Percentiles rank a stretch among this genome's conserved stretches.
Evolutionary conservation across 805 yeast species (phyloP).

Genomic region (Phaffomyces thermotolerans): DNA sequence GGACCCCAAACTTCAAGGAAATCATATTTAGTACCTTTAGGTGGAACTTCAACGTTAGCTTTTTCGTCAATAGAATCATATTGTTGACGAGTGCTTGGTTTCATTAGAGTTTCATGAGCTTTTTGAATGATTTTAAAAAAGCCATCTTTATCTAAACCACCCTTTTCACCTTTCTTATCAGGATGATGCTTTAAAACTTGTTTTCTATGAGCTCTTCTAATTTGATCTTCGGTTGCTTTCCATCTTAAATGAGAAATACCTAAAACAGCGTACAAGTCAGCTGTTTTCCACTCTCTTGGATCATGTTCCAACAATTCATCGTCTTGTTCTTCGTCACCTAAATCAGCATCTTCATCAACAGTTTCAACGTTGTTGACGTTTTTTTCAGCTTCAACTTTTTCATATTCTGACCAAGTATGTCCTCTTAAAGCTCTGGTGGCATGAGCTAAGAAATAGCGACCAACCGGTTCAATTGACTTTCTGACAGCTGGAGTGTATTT

Average conservation of each 20-base stretch:
- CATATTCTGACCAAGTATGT: slow-evolving; percentile 98
- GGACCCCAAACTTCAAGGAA: slow-evolving; percentile 92
- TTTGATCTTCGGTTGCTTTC: slow-evolving; percentile 87
- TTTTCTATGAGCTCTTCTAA: slow-evolving; percentile 94
- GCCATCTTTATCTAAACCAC: slow-evolving; percentile 87
- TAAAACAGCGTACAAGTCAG: slow-evolving; percentile 92
- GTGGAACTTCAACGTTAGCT: slow-evolving; percentile 81
- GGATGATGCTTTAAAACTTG: slow-evolving; percentile 97
- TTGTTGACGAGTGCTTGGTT: slow-evolving; percentile 82
- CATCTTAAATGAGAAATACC: slow-evolving; percentile 88
- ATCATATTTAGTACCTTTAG: slow-evolving; percentile 57
- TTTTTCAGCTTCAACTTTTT: slow-evolving; percentile 85
- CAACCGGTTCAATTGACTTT: slow-evolving; percentile 93
- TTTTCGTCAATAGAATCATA: slow-evolving; percentile 90
- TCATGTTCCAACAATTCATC: slow-evolving; percentile 75
- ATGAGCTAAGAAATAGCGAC: slow-evolving; percentile 91
- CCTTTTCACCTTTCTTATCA: slow-evolving; percentile 87
- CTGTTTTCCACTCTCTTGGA: slow-evolving; percentile 97
- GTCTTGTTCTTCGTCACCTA: slow-evolving; percentile 68
- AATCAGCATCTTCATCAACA: slow-evolving; percentile 44
- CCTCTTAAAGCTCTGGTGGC: slow-evolving; percentile 94
- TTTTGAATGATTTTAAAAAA: slow-evolving; percentile 97
- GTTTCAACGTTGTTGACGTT: slow-evolving; percentile 63
- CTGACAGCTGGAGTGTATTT: slow-evolving; percentile 54
- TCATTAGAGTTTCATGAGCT: slow-evolving; percentile 85